Percentiles rank a stretch among this genome's conserved stretches.
Conservation (phyloP, 768 basidiomycete genomes). For the Pleurotus cornucopiae region DNA sequence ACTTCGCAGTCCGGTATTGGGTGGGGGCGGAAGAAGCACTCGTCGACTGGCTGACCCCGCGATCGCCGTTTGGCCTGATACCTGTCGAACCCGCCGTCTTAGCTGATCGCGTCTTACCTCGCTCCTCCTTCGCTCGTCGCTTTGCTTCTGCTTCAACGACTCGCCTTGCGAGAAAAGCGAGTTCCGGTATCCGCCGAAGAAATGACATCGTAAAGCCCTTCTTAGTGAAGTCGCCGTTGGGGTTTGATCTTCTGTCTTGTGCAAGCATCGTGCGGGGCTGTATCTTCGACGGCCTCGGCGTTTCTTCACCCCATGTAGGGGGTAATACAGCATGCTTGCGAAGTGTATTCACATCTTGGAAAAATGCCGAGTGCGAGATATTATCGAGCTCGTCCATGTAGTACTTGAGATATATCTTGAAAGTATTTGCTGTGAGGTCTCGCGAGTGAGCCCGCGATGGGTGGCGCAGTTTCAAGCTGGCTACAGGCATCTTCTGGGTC, state of each 20-base stretch:
- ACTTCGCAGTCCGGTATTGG: neutral
- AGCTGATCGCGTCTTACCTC: conserved; percentile 27
- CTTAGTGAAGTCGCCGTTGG: conserved; percentile 4
- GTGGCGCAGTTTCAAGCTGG: conserved; percentile 46
- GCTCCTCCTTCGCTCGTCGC: conserved; percentile 46
- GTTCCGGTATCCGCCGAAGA: conserved; percentile 72
- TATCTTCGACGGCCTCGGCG: neutral
- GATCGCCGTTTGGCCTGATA: neutral
- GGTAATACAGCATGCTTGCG: neutral
- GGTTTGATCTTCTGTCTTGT: neutral
- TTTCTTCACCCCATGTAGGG: neutral
- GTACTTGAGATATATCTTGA: conserved; percentile 74
- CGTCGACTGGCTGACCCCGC: conserved; percentile 6
- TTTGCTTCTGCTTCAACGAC: conserved; percentile 61
- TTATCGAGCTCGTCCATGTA: conserved; percentile 62
- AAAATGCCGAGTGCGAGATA: neutral
- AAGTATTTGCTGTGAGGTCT: conserved; percentile 68
- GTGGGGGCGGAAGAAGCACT: neutral
- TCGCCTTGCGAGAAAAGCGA: conserved; percentile 57
- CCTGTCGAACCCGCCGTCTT: conserved; percentile 3
- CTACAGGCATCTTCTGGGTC: conserved; percentile 22
- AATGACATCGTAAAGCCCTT: conserved; percentile 70
- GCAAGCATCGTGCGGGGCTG: neutral
- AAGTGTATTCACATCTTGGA: neutral
- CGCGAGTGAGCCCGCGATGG: conserved; percentile 63